Evolutionary conservation across 345 rosid species (phyloP).

Genomic region (thale cress (Arabidopsis thaliana)): TAIR10.1 NC_003075.7:550501-551000

Average conservation of each 20-base stretch:
- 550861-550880: constrained; percentile 88
- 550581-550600: constrained; percentile 22
- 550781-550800: constrained; percentile 83
- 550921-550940: constrained; percentile 62
- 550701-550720: background rate
- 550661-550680: constrained; percentile 25
- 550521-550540: constrained; percentile 23
- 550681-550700: constrained; percentile 34
- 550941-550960: constrained; percentile 89
- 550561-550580: constrained; percentile 3
- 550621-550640: constrained; percentile 34
- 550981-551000: constrained; percentile 50
- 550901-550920: constrained; percentile 34
- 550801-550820: constrained; percentile 94
- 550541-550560: constrained; percentile 37
- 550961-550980: constrained; percentile 52
- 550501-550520: constrained; percentile 33
- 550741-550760: constrained; percentile 70
- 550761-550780: constrained; percentile 85
- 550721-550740: constrained; percentile 56
- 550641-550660: constrained; percentile 39
- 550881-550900: constrained; percentile 47
- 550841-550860: constrained; percentile 85
- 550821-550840: constrained; percentile 79
- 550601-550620: constrained; percentile 44